Conservation (phyloP, 306 rosid species). For the Castanea mollissima region DNA sequence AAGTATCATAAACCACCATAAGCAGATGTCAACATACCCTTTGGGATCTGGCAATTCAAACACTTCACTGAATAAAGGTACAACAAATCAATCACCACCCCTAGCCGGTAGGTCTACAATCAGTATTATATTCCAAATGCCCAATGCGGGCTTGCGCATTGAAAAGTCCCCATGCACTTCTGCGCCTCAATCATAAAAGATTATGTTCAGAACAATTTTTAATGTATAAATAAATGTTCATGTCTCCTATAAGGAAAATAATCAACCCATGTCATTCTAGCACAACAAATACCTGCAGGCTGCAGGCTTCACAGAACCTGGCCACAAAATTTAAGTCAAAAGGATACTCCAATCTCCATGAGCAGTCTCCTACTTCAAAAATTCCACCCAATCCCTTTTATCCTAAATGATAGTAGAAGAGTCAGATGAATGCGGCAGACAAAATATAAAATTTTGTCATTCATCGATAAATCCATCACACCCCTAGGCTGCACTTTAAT, state of each 20-base stretch:
- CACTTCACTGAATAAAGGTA: neutral
- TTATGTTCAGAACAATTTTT: neutral
- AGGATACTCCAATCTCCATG: neutral
- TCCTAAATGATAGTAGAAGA: conserved; percentile 8
- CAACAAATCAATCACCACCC: neutral
- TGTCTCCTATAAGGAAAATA: neutral
- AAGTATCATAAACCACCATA: neutral
- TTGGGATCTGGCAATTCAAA: neutral
- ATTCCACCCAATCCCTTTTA: neutral
- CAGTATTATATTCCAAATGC: neutral
- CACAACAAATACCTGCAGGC: neutral
- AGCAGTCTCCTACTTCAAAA: neutral
- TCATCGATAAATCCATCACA: neutral
- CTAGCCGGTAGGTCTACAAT: neutral
- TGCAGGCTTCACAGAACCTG: neutral
- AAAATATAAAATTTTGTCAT: neutral
- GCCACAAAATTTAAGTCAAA: neutral
- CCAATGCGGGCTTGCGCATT: neutral
- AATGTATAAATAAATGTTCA: neutral
- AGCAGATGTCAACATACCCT: neutral
- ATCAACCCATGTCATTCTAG: neutral
- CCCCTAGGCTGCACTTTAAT: neutral
- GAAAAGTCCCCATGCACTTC: neutral
- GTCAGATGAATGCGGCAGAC: conserved; percentile 12
- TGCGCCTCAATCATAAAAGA: neutral